These are phyloP conservation scores for Cocos nucifera DNA, from an alignment of 176 grass and related monocot genomes.

Conservation along the genomic window DNA sequence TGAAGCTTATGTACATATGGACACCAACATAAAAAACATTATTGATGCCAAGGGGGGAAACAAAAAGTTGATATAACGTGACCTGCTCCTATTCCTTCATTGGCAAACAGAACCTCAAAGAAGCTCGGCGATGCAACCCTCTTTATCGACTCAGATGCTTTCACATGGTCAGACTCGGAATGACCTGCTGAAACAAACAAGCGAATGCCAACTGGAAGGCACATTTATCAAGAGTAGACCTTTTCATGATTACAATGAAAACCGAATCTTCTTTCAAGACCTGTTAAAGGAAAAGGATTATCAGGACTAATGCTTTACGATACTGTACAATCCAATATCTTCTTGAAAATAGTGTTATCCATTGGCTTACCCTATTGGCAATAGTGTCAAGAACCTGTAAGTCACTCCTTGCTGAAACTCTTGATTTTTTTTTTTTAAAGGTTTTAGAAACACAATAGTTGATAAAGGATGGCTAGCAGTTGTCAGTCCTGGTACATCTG, in stretches of 20 bases:
- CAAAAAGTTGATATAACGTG: too few species aligned
- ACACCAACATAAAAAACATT: too few species aligned
- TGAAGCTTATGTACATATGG: too few species aligned
- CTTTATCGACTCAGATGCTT: constrained; percentile 50
- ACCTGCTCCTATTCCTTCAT: too few species aligned
- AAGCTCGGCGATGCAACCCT: constrained; percentile 41
- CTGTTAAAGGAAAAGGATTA: constrained; percentile 23
- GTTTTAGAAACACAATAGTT: constrained; percentile 62
- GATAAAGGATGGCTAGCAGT: constrained; percentile 61
- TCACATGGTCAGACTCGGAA: constrained; percentile 54
- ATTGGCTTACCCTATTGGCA: constrained; percentile 41
- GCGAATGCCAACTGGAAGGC: constrained; percentile 63
- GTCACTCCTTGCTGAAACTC: constrained; percentile 38
- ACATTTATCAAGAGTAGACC: constrained; percentile 68
- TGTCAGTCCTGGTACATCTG: constrained; percentile 51
- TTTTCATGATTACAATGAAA: constrained; percentile 67
- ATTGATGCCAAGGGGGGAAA: too few species aligned
- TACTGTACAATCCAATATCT: too few species aligned
- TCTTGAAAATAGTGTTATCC: too few species aligned
- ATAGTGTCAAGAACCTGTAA: constrained; percentile 57
- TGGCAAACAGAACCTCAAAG: constrained; percentile 2
- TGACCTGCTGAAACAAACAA: constrained; percentile 67
- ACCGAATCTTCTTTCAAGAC: constrained; percentile 80
- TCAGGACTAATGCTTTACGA: too few species aligned
- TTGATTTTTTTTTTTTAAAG: constrained; percentile 42